Evolutionary conservation across 2,329 filamentous ascomycete genomes (phyloP).

Genomic region (Calonectria ilicicola): DNA sequence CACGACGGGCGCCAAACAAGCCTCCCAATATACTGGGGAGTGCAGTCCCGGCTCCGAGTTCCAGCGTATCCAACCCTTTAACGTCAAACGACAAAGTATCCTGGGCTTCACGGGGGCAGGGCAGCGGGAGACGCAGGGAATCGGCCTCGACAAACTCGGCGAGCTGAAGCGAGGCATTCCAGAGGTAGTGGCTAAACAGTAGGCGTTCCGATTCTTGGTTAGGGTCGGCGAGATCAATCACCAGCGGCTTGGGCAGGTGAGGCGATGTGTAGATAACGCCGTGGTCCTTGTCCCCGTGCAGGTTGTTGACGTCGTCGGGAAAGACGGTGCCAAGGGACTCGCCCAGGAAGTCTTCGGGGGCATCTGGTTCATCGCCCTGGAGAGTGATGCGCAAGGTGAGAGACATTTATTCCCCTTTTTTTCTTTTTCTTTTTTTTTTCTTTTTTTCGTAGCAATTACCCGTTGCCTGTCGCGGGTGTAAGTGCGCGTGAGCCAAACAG

Average conservation of each 20-base stretch:
- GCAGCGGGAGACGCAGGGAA: constrained; percentile 46
- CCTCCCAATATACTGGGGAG: constrained; percentile 63
- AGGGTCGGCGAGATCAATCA: constrained; percentile 61
- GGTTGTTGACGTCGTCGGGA: constrained; percentile 74
- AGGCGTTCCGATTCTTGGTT: constrained; percentile 64
- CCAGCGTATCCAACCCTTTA: constrained; percentile 64
- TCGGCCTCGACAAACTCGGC: constrained; percentile 68
- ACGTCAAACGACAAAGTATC: constrained; percentile 56
- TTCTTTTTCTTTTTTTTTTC: neutral
- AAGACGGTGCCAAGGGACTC: constrained; percentile 73
- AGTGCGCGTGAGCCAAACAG: neutral
- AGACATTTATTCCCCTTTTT: constrained; percentile 50
- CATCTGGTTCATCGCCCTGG: constrained; percentile 31
- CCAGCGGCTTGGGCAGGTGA: constrained; percentile 58
- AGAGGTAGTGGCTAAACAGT: constrained; percentile 79
- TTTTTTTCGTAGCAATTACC: neutral
- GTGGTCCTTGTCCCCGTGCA: constrained; percentile 73
- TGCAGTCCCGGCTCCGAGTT: constrained; percentile 76
- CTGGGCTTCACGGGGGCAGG: constrained; percentile 26
- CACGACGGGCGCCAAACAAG: constrained; percentile 60
- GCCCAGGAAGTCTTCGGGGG: constrained; percentile 71
- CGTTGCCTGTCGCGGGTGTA: neutral
- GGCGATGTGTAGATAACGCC: constrained; percentile 70
- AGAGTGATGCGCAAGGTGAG: constrained; percentile 52
- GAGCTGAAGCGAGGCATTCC: constrained; percentile 73